Evolutionary conservation across 306 rosid species (phyloP).

Genomic region (Malus fusca): DNA sequence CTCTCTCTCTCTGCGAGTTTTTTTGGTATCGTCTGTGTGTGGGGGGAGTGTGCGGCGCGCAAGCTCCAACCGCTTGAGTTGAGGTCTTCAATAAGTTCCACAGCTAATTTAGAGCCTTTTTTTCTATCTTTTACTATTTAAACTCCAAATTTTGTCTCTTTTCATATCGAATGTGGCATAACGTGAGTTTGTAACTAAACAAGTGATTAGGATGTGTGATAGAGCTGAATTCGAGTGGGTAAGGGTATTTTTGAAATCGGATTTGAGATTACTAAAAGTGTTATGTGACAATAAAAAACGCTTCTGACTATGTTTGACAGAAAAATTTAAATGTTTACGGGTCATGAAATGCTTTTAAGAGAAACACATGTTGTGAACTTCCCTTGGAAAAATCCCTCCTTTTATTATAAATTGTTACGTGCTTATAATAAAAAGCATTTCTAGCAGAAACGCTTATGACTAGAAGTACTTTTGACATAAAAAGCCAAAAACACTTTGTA

Average conservation of each 20-base stretch:
- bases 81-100: not conserved
- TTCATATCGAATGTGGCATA: not conserved
- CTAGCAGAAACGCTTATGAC: not conserved
- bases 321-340: too few relatives aligned
- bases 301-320: not conserved
- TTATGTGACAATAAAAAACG: not conserved
- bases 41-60: not conserved
- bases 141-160: not conserved
- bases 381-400: not conserved
- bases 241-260: not conserved
- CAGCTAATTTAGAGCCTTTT: too few relatives aligned
- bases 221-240: too few relatives aligned
- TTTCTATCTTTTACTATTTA: not conserved
- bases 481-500: not conserved
- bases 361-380: not conserved
- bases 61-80: not conserved
- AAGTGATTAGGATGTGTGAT: too few relatives aligned
- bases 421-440: not conserved
- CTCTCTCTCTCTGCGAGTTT: slow-evolving; percentile 2
- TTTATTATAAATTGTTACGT: not conserved
- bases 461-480: not conserved
- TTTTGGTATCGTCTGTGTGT: not conserved
- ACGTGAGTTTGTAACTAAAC: too few relatives aligned
- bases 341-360: too few relatives aligned
- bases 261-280: not conserved